These are phyloP conservation scores for Penicillium paxilli DNA, from an alignment of 495 filamentous ascomycete species.

Conservation along the genomic window DNA sequence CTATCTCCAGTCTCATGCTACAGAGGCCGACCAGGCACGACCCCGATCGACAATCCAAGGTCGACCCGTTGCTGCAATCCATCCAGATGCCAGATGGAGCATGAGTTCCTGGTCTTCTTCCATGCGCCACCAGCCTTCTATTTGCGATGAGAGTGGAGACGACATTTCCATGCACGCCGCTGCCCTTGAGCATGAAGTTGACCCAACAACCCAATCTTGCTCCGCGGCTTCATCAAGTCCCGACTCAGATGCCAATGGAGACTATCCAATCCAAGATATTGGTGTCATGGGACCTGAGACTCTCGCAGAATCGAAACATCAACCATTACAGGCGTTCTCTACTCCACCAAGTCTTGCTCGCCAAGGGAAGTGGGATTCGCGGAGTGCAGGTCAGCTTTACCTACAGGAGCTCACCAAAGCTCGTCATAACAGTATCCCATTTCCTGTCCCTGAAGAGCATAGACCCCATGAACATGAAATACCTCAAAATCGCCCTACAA, in stretches of 20 bases:
- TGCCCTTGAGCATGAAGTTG: slow-evolving; percentile 22
- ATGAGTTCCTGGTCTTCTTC: slow-evolving; percentile 56
- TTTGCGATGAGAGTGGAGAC: slow-evolving; percentile 38
- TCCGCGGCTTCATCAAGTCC: slow-evolving; percentile 24
- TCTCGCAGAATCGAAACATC: slow-evolving; percentile 7
- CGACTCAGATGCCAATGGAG: slow-evolving; percentile 12
- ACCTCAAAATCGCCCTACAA: slow-evolving; percentile 15
- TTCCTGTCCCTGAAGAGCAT: slow-evolving; percentile 14
- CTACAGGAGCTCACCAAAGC: slow-evolving; percentile 50
- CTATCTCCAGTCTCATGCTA: slow-evolving; percentile 37
- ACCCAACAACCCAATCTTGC: slow-evolving; percentile 31
- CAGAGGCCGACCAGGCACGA: slow-evolving; percentile 28
- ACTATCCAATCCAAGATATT: slow-evolving; percentile 21
- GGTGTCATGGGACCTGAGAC: slow-evolving; percentile 19
- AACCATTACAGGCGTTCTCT: slow-evolving; percentile 15
- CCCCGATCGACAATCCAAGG: slow-evolving; percentile 3
- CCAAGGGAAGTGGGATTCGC: slow-evolving; percentile 54
- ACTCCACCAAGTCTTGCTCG: slow-evolving; percentile 47
- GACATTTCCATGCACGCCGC: slow-evolving; percentile 23
- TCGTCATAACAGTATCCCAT: slow-evolving; percentile 17
- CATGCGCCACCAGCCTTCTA: slow-evolving; percentile 40
- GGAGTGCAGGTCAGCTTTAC: slow-evolving; percentile 54
- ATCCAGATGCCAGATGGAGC: slow-evolving; percentile 45
- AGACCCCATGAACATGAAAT: neutral
- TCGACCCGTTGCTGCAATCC: slow-evolving; percentile 13